A percentile compares a stretch with the other conserved stretches of the same genome.
These are phyloP conservation scores for Exophiala sideris DNA, from an alignment of 2,329 filamentous ascomycete genomes.

Conservation along the genomic window DNA sequence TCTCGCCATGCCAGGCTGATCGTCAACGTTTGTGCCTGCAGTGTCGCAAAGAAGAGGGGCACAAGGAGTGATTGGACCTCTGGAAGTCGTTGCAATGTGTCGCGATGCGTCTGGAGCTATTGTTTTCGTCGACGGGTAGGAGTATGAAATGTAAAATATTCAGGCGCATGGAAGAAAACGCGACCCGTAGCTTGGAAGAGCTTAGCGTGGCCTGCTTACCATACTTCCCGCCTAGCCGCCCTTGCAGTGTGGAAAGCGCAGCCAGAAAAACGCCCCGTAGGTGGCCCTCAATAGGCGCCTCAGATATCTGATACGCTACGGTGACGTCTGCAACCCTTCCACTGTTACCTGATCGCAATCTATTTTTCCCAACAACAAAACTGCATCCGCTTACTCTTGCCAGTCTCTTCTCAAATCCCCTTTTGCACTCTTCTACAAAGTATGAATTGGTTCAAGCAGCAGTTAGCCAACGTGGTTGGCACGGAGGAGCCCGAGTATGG, in stretches of 20 bases:
- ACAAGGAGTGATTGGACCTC: background rate
- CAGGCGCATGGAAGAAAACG: background rate
- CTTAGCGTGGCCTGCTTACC: background rate
- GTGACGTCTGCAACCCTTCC: constrained; percentile 10
- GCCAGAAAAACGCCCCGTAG: background rate
- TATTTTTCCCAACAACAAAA: constrained; percentile 7
- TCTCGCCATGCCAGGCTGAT: constrained; percentile 45
- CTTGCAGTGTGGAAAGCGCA: too few relatives aligned
- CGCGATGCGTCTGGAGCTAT: background rate
- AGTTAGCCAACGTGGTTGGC: constrained; percentile 76
- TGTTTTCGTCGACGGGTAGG: background rate
- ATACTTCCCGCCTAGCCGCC: too few relatives aligned
- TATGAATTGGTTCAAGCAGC: constrained; percentile 94
- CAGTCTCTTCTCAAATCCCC: background rate
- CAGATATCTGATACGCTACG: constrained; percentile 10
- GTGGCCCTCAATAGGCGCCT: constrained; percentile 6
- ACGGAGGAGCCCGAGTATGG: constrained; percentile 97
- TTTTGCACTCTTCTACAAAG: constrained; percentile 47
- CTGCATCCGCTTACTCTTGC: background rate
- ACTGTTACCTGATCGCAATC: background rate
- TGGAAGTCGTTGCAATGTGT: background rate
- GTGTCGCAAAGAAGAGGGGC: background rate
- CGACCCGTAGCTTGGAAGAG: background rate
- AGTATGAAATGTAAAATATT: constrained; percentile 4
- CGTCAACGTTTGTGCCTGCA: background rate